Conservation (phyloP, 31 red algal species). For the Endocladia muricata region DNA sequence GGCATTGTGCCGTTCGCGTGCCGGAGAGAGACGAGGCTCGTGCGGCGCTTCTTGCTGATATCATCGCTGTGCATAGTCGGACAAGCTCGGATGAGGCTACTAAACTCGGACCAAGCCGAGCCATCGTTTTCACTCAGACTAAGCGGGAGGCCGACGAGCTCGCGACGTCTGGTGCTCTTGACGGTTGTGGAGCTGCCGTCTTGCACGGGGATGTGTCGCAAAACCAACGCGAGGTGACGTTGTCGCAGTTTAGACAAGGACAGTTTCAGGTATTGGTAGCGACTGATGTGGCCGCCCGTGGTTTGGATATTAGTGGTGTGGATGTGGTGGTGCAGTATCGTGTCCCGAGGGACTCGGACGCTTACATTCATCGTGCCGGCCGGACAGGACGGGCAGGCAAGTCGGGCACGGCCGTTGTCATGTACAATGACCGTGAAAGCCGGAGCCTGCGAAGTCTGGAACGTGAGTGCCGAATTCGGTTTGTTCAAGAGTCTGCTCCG, state of each 20-base stretch:
- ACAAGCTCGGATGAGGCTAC: not conserved
- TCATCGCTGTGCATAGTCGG: slow-evolving; percentile 67
- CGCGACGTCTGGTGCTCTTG: slow-evolving; percentile 63
- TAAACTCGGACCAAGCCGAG: slow-evolving; percentile 28
- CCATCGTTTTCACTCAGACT: slow-evolving; percentile 94
- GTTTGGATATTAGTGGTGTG: slow-evolving; percentile 88
- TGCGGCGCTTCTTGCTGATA: slow-evolving; percentile 60
- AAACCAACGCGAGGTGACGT: slow-evolving; percentile 85
- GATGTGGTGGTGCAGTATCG: slow-evolving; percentile 89
- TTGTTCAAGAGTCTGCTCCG: slow-evolving; percentile 83
- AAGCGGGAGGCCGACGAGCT: slow-evolving; percentile 95
- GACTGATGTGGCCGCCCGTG: slow-evolving; percentile 95
- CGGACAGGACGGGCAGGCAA: slow-evolving; percentile 85
- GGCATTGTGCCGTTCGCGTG: slow-evolving; percentile 89
- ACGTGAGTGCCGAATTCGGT: slow-evolving; percentile 68
- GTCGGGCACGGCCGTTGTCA: slow-evolving; percentile 62
- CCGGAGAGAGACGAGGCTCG: slow-evolving; percentile 69
- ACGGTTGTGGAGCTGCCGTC: slow-evolving; percentile 80
- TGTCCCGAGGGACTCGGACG: slow-evolving; percentile 72
- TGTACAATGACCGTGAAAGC: slow-evolving; percentile 71
- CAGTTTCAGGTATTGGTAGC: slow-evolving; percentile 87
- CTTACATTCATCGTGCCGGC: slow-evolving; percentile 92
- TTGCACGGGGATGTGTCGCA: slow-evolving; percentile 96
- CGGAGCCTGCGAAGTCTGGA: slow-evolving; percentile 65
- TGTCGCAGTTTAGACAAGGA: slow-evolving; percentile 79